Base-by-base conservation (phyloP, 495 filamentous ascomycete genomes). In the Lasiosphaeriaceae sp. region DNA sequence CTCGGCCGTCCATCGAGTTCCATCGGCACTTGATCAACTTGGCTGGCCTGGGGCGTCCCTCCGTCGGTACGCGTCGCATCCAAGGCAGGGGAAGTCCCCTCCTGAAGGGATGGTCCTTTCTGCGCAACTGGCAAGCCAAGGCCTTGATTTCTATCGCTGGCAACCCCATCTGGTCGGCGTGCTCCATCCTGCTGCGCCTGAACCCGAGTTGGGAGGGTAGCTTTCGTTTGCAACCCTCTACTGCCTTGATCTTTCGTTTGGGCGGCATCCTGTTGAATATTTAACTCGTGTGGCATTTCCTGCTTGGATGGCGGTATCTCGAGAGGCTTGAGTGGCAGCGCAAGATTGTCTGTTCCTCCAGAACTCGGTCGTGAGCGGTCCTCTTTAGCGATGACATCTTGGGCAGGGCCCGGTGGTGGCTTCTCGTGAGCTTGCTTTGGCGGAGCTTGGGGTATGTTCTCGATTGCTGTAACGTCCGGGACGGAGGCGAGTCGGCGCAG, bases 401-500 rank as follows among this genome's bases (percentile, higher is more conserved):
- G 39, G 14, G 39, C 5, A 4, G 8, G 39, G 14, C 5, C n/a
- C 5, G 2, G 45, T 17, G 21, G 45, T 17, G n/a, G 16, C 14
- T 43, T 43, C 39, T 52, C 19, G 6, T 21, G 17, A 6, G 29
- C 19, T 20, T 39, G n/a, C 19, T 39, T 41, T 11, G 49, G 34
- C 47, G 48, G 5, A 11, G 24, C 21, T 26, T 60, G 48, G 43
- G 64, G 62, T 23, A 58, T 47, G 57, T 62, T 64, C 45, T 64
- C 45, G 37, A 54, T 44, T 37, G 67, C 57, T 34, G 47, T 55
- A 53, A 65, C 58, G 4, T 69, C 56, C 1, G 64, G 64, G 20
- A 11, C 26, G 17, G 24, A 31, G 16, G n/a, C 16, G n/a, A 22
- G 16, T 23, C 35, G 22, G 19, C n/a, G 48, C 21, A 55, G 49